phyloP scores from a whole-genome alignment of 192 early-diverging fungal species.

The Rhizoclosmatium sp. region DNA sequence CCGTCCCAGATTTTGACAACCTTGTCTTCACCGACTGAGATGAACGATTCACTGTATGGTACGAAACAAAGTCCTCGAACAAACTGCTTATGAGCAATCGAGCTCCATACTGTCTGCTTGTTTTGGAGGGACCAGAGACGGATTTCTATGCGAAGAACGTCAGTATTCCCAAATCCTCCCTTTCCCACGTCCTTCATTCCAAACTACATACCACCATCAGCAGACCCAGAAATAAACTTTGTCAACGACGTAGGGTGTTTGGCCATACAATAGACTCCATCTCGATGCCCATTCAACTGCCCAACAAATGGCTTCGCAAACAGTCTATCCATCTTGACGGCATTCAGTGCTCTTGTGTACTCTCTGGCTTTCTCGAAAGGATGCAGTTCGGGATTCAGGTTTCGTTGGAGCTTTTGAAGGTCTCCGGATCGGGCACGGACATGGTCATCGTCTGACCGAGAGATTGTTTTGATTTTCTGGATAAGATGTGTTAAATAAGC shows the following conservation, averaged over 20 bases:
- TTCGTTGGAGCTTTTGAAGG: conserved; percentile 85
- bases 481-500: too few species aligned
- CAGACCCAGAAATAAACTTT: conserved; percentile 86
- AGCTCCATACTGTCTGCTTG: conserved; percentile 80
- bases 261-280: conserved; percentile 94
- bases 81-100: conserved; percentile 79
- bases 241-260: conserved; percentile 92
- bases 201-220: conserved; percentile 76
- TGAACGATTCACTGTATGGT: conserved; percentile 71
- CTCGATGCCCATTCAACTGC: conserved; percentile 87
- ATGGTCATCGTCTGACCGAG: conserved; percentile 77
- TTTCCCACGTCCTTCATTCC: neutral
- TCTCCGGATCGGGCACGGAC: conserved; percentile 85
- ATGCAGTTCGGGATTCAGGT: conserved; percentile 88
- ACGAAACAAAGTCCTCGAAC: conserved; percentile 85
- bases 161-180: neutral
- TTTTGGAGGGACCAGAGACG: conserved; percentile 88
- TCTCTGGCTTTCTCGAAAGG: conserved; percentile 96
- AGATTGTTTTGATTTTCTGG: conserved; percentile 95
- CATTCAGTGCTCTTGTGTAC: conserved; percentile 94
- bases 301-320: conserved; percentile 98
- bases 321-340: conserved; percentile 91
- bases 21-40: conserved; percentile 95
- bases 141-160: conserved; percentile 65
- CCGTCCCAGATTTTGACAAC: conserved; percentile 93